Evolutionary conservation across 257 asterid genomes (phyloP).

Genomic region (Mentha longifolia): DNA sequence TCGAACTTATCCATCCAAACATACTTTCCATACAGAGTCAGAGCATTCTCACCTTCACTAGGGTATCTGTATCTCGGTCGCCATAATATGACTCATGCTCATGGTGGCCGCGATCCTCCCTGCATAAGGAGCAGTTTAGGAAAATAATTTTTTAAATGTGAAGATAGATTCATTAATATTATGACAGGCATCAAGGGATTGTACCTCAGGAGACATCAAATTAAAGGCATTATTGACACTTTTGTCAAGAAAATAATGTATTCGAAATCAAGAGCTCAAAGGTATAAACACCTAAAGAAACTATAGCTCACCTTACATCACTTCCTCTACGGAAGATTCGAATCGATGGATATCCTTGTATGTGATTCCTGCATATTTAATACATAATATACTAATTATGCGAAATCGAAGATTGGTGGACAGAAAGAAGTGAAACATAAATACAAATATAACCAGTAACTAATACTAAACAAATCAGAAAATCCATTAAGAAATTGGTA

Average conservation of each 20-base stretch:
- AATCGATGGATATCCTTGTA: conserved; percentile 95
- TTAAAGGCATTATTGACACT: conserved; percentile 22
- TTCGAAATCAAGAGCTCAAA: conserved; percentile 14
- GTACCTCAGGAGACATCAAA: not conserved
- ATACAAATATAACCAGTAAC: conserved; percentile 1
- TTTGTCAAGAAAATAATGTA: conserved; percentile 12
- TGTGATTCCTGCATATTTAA: conserved; percentile 75
- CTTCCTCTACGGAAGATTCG: conserved; percentile 92
- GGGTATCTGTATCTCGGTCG: conserved; percentile 88
- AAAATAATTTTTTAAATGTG: not conserved
- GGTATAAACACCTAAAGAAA: conserved; percentile 16
- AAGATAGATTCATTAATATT: not conserved
- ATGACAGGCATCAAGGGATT: not conserved
- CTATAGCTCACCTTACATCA: conserved; percentile 65
- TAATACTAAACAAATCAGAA: conserved; percentile 7
- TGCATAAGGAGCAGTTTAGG: conserved; percentile 37
- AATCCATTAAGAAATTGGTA: not conserved
- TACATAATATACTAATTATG: not conserved
- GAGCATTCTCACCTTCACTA: conserved; percentile 71
- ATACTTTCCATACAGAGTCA: conserved; percentile 4
- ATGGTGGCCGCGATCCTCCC: conserved; percentile 91
- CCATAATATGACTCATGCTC: conserved; percentile 98
- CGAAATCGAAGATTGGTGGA: conserved; percentile 28
- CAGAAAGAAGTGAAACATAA: not conserved
- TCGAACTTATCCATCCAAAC: conserved; percentile 24